A percentile compares a stretch with the other conserved stretches of the same genome.
Evolutionary conservation across 2,329 filamentous ascomycete species (phyloP).

Genomic region (Pestalotiopsis sp.): DNA sequence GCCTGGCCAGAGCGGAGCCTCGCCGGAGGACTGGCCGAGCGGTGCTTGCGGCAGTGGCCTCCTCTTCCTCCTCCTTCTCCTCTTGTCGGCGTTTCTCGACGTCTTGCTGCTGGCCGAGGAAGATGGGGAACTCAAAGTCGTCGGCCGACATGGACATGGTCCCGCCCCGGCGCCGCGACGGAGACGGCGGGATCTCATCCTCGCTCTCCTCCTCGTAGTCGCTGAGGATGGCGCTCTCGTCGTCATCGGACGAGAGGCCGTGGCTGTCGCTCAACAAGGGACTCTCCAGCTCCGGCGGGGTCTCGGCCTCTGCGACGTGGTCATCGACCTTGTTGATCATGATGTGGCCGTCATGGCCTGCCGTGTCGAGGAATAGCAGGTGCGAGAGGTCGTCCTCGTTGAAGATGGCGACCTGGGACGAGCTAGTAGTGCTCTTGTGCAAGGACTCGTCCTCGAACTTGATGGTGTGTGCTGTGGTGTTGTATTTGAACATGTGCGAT

Average conservation of each 20-base stretch:
- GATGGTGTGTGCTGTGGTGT: not conserved
- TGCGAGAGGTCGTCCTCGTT: slow-evolving; percentile 35
- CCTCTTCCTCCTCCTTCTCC: slow-evolving; percentile 17
- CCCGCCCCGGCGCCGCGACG: slow-evolving; percentile 17
- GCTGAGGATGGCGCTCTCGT: slow-evolving; percentile 26
- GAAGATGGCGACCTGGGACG: slow-evolving; percentile 27
- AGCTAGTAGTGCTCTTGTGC: slow-evolving; percentile 22
- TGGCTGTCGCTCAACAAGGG: slow-evolving; percentile 16
- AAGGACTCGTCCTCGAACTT: slow-evolving; percentile 19
- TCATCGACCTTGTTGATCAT: slow-evolving; percentile 25
- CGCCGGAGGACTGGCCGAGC: not conserved
- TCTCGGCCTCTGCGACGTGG: slow-evolving; percentile 15
- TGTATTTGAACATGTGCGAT: slow-evolving; percentile 9
- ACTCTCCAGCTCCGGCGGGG: slow-evolving; percentile 21
- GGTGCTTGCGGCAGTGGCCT: not conserved
- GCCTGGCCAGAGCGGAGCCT: not conserved
- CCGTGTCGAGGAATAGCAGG: slow-evolving; percentile 27
- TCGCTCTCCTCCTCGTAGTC: slow-evolving; percentile 27
- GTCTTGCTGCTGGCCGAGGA: slow-evolving; percentile 28
- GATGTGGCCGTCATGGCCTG: slow-evolving; percentile 23
- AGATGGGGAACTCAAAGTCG: slow-evolving; percentile 31
- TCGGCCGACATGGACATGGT: slow-evolving; percentile 24
- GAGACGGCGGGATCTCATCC: slow-evolving; percentile 22
- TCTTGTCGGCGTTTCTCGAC: slow-evolving; percentile 18
- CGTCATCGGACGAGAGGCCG: slow-evolving; percentile 19